Percentiles rank a stretch among this genome's conserved stretches.
These are phyloP conservation scores for Phyllosticta citribraziliensis DNA, from an alignment of 2,329 filamentous ascomycete genomes.

Conservation along the genomic window DNA sequence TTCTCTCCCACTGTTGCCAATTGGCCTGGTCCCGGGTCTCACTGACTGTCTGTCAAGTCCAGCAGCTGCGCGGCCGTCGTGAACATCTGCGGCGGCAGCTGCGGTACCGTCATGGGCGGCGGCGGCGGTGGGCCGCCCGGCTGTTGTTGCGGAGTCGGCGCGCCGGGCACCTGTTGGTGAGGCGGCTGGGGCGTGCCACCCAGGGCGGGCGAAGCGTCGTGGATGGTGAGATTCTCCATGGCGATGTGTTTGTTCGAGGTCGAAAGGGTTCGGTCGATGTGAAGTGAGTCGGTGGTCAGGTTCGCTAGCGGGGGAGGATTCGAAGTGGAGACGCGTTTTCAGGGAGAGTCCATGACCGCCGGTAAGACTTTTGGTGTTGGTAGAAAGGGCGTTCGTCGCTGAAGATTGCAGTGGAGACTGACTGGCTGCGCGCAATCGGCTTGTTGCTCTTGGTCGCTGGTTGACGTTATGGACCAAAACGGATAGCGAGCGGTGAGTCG, in stretches of 20 bases:
- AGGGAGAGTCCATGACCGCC: slow-evolving; percentile 11
- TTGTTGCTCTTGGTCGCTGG: neutral
- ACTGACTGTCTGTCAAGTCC: slow-evolving; percentile 92
- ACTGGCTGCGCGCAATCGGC: neutral
- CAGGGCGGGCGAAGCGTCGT: slow-evolving; percentile 5
- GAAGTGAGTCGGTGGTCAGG: neutral
- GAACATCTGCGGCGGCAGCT: slow-evolving; percentile 92
- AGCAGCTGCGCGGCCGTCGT: slow-evolving; percentile 92
- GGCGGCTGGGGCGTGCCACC: neutral
- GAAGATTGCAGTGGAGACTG: neutral
- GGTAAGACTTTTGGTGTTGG: neutral
- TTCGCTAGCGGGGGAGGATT: neutral
- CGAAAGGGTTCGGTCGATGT: neutral
- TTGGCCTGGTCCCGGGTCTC: slow-evolving; percentile 6
- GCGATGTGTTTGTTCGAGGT: neutral
- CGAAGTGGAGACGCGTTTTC: neutral
- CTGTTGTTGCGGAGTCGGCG: slow-evolving; percentile 2
- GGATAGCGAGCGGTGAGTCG: neutral
- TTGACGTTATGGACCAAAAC: slow-evolving; percentile 8
- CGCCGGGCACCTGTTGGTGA: neutral
- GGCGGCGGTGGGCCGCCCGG: slow-evolving; percentile 1
- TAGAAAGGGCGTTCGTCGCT: slow-evolving; percentile 1
- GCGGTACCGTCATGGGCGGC: slow-evolving; percentile 39
- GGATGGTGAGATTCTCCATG: slow-evolving; percentile 13
- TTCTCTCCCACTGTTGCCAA: neutral